Evolutionary conservation across 2,329 filamentous ascomycete species (phyloP).

Genomic region (Fusarium heterosporum): DNA sequence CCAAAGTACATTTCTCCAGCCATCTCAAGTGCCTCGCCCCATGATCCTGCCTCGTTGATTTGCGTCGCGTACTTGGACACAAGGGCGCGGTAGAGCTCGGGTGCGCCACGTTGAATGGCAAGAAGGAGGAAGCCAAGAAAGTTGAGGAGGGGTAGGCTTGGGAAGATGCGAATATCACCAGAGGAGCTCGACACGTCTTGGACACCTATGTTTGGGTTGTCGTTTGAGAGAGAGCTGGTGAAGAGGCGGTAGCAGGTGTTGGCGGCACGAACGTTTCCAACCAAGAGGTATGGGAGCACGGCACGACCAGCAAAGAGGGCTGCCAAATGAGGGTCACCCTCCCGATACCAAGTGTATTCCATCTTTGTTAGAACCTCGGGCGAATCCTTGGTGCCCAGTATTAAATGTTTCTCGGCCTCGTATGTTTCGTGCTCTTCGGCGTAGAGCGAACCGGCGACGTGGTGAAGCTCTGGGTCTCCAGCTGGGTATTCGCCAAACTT

Average conservation of each 20-base stretch:
- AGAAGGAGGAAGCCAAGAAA: conserved; percentile 89
- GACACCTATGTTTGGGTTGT: conserved; percentile 69
- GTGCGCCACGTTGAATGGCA: conserved; percentile 80
- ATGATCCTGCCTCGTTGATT: conserved; percentile 80
- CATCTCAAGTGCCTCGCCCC: conserved; percentile 85
- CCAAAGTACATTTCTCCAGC: conserved; percentile 98
- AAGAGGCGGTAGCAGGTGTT: conserved; percentile 81
- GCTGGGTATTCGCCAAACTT: conserved; percentile 88
- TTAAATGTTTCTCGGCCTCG: conserved; percentile 90
- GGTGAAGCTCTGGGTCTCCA: conserved; percentile 93
- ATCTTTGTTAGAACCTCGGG: conserved; percentile 82
- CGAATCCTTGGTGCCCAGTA: conserved; percentile 90
- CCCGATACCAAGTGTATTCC: conserved; percentile 94
- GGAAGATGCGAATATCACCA: conserved; percentile 84
- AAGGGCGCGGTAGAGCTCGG: conserved; percentile 85
- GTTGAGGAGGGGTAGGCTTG: conserved; percentile 92
- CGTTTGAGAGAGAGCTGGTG: conserved; percentile 54
- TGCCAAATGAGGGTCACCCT: conserved; percentile 88
- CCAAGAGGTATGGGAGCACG: conserved; percentile 89
- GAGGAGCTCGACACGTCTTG: conserved; percentile 83
- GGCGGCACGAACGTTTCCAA: conserved; percentile 90
- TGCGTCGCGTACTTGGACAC: conserved; percentile 83
- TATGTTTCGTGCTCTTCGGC: conserved; percentile 94
- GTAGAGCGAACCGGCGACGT: conserved; percentile 87
- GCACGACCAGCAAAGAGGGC: conserved; percentile 87